Conservation (phyloP, 1,284 basidiomycete genomes). For the Tremellales sp. region DNA sequence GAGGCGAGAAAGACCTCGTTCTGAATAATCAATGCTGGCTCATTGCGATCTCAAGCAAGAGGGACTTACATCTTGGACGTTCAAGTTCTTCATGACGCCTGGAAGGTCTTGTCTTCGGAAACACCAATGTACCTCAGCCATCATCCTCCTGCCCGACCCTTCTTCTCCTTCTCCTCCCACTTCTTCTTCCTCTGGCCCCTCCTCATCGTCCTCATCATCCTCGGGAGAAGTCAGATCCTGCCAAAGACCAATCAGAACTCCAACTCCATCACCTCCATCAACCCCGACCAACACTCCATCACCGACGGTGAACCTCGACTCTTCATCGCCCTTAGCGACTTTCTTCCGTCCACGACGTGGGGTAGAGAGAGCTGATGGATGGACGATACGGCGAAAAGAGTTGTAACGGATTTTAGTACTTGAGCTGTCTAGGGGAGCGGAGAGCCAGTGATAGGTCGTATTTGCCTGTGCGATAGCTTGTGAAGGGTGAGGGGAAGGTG, state of each 20-base stretch:
- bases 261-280: constrained; percentile 42
- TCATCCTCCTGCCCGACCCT: constrained; percentile 29
- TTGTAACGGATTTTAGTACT: constrained; percentile 17
- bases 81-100: constrained; percentile 42
- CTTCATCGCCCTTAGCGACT: constrained; percentile 24
- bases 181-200: constrained; percentile 10
- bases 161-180: constrained; percentile 10
- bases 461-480: constrained; percentile 6
- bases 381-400: constrained; percentile 22
- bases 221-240: constrained; percentile 9
- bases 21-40: constrained; percentile 12
- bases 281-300: constrained; percentile 43
- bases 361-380: neutral
- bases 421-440: constrained; percentile 6
- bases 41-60: neutral
- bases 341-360: constrained; percentile 10
- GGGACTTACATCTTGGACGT: constrained; percentile 42
- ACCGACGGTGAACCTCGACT: constrained; percentile 37
- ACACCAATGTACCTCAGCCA: constrained; percentile 47
- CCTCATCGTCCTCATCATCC: constrained; percentile 13
- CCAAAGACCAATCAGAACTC: constrained; percentile 41
- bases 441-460: constrained; percentile 25
- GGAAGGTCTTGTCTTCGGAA: constrained; percentile 44
- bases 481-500: constrained; percentile 23
- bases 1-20: constrained; percentile 44